Evolutionary conservation across 176 grass and related monocot genomes (phyloP).

Genomic region (Chloris gayana): DNA sequence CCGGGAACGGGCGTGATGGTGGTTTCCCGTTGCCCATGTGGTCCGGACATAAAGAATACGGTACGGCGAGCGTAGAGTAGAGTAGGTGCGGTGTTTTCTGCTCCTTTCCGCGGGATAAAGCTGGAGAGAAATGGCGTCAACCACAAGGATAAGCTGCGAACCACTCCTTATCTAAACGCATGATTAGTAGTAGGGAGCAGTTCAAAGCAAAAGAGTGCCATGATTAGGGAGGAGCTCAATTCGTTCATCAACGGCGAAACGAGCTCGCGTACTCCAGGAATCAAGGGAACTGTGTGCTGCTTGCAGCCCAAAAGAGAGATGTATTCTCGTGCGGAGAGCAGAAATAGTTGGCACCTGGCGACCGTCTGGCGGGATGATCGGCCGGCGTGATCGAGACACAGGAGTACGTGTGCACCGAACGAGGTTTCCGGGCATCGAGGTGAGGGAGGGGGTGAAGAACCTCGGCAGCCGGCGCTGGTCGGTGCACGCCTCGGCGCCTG

Average conservation of each 20-base stretch:
- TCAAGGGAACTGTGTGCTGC: constrained; percentile 13
- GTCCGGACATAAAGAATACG: constrained; percentile 23
- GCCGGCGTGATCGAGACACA: neutral
- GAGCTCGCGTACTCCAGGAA: constrained; percentile 21
- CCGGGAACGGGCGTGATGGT: neutral
- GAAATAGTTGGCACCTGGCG: neutral
- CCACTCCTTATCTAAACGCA: neutral
- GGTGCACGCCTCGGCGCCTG: constrained; percentile 9
- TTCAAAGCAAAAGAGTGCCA: neutral
- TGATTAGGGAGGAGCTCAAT: constrained; percentile 36
- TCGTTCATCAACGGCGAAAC: neutral
- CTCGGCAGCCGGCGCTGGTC: constrained; percentile 27
- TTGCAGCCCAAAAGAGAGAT: neutral
- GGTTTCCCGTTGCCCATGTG: constrained; percentile 41
- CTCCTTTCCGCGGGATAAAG: neutral
- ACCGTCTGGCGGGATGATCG: neutral
- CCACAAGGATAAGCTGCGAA: constrained; percentile 6
- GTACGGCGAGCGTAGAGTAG: neutral
- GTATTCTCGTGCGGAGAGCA: neutral
- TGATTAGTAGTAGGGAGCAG: constrained; percentile 27
- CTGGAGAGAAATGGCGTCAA: neutral
- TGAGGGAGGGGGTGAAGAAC: neutral
- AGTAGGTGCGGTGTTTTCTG: constrained; percentile 8
- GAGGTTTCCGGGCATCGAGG: constrained; percentile 23
- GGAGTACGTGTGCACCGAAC: neutral